Evolutionary conservation across 2,329 filamentous ascomycete species (phyloP), one percentile per base, ranked within the genome.

Genomic region (Aspergillus costaricaensis): DNA sequence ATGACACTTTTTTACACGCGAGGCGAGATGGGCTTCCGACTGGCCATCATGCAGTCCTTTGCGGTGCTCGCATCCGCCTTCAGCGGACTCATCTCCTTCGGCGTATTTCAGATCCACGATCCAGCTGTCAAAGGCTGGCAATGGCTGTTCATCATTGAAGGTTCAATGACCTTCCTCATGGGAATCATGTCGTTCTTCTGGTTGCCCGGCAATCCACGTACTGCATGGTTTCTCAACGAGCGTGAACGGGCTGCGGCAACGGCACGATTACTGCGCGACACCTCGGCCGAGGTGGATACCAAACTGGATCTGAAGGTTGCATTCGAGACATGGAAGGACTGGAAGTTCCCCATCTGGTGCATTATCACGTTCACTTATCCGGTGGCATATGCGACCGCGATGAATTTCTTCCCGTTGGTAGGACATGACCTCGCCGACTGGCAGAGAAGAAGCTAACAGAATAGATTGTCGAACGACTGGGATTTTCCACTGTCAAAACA

Each of bases 331-430:
- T 83, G 79, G 79, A 75, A 70, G 41, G 72, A 71, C 17, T 76
- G 73, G 74, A 75, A 78, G 58, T 79, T 83, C 52, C 68, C 75
- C 1, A 65, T 78, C 0, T 82, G 79, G 79, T 79, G 76, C 58
- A 65, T 82, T 38, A 80, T 82, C 57, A 71, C 74, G 4, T 79
- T 82, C 64, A 82, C 79, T 0, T 83, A 82, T 58, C 78, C 80
- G 0, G 79, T 83, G 2, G 80, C 80, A 0, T 83, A 82, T 64
- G 70, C 77, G 19, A 80, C 73, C 0, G 73, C 76, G 2, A 75
- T 76, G 58, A 82, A 81, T 58, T 83, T 83, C 67, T 76, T 83
- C 14, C 81, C 81, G 0, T 71, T 81, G 47, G 72, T 72, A 54
- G 27, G 27, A 30, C 27, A 12, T 30, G 27, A 30, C 9, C 27